Percentiles rank a stretch among this genome's conserved stretches.
Evolutionary conservation across 2,329 filamentous ascomycete species (phyloP).

Genomic region (Paraphaeosphaeria sporulosa): DNA sequence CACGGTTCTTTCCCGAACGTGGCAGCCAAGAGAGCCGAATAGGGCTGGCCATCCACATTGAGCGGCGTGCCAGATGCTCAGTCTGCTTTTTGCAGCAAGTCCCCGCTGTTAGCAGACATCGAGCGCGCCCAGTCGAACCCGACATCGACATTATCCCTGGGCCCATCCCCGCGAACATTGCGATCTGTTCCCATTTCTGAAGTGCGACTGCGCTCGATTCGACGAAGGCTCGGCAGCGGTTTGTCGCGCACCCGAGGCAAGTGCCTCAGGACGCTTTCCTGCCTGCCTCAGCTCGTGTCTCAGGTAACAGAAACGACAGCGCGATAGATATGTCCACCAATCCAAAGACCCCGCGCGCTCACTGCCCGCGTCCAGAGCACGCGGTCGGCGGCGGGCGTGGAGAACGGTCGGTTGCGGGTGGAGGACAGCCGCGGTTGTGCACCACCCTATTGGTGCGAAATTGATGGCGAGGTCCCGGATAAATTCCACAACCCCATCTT

Average conservation of each 20-base stretch:
- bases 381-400: conserved; percentile 22
- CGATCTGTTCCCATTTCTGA: background rate
- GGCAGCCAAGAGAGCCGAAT: conserved; percentile 4
- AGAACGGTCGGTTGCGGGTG: conserved; percentile 14
- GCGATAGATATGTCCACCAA: conserved; percentile 27
- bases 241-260: background rate
- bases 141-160: conserved; percentile 6
- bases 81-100: background rate
- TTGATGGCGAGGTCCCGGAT: conserved; percentile 24
- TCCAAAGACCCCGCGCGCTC: conserved; percentile 11
- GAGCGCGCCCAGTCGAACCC: background rate
- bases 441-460: conserved; percentile 28
- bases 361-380: conserved; percentile 11
- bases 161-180: background rate
- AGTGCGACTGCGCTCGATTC: background rate
- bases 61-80: background rate
- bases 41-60: background rate
- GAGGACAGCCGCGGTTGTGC: conserved; percentile 17
- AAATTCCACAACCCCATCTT: conserved; percentile 24
- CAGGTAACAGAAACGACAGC: conserved; percentile 9
- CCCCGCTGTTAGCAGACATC: background rate
- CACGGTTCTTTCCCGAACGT: conserved; percentile 1
- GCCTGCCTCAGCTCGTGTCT: conserved; percentile 8
- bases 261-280: background rate
- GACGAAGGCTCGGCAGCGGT: background rate